Conservation (phyloP, 106 monocot genomes). For the Vanilla planifolia region DNA sequence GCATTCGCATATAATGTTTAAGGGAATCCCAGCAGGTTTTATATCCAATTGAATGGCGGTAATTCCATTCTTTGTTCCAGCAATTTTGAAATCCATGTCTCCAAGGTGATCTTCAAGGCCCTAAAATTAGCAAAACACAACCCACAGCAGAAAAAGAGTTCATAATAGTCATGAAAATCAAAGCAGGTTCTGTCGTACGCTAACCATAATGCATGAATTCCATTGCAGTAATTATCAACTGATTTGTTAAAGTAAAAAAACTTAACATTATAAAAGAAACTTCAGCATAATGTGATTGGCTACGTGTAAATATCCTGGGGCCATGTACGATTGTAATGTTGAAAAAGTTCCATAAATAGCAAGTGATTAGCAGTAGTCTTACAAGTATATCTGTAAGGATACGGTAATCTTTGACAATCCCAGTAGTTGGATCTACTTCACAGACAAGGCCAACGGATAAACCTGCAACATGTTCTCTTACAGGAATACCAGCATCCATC, state of each 20-base stretch:
- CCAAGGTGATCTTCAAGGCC: conserved; percentile 99
- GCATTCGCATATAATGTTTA: conserved; percentile 84
- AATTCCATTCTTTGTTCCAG: conserved; percentile 86
- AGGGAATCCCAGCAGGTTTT: conserved; percentile 97
- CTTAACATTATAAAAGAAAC: no score
- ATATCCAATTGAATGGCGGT: conserved; percentile 96
- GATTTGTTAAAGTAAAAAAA: no score
- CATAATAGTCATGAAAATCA: background rate
- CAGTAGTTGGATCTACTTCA: conserved; percentile 69
- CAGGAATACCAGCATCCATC: conserved; percentile 97
- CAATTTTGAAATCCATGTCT: conserved; percentile 99
- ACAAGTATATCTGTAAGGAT: conserved; percentile 97
- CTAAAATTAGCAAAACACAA: conserved; percentile 22
- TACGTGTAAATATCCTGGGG: no score
- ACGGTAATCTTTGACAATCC: conserved; percentile 64
- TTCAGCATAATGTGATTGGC: no score
- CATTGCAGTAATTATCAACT: no score
- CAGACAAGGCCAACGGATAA: conserved; percentile 93
- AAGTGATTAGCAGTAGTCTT: background rate
- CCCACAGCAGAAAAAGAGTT: background rate
- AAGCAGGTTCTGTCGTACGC: background rate
- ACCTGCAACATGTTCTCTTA: conserved; percentile 94
- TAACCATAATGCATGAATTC: background rate
- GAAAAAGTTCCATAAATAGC: background rate
- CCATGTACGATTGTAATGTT: background rate